Base-by-base conservation (phyloP, 495 filamentous ascomycete genomes). In the Podospora pseudocomata region DNA sequence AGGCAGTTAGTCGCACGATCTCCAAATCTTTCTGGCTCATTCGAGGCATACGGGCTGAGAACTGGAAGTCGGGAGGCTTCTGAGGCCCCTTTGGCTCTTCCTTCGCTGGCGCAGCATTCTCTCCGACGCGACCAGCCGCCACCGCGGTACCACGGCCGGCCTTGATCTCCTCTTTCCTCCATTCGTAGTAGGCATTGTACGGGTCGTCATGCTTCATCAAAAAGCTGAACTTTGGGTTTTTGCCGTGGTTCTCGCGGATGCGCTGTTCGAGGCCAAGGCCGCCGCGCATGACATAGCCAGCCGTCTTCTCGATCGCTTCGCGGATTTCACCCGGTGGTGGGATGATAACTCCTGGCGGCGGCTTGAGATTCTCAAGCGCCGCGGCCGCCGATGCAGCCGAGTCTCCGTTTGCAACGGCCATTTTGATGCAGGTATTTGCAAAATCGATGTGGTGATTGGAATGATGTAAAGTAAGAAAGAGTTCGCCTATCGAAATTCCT, bases 1-100 rank as follows among this genome's bases (percentile, higher is more conserved):
- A 79, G 28, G 95, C 96, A 30, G 95, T 97, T 73, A 96, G 82
- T 71, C 89, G 89, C 67, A 99, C 88, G 65, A 98, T 90, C 68
- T 98, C 96, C 69, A 98, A 83, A 86, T 99, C 95, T 79, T 95
- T 90, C 69, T 96, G 92, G 81, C 87, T 94, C 81, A 98, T 97
- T 73, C 91, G 97, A 68, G 95, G 95, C 93, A 98, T 97, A 74
- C 94, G 89, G 67, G 95, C 94, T 62, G 92, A 96, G 81, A 98
- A 99, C 72, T 92, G 86, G 75, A 96, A 98, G 72, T 93, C 88
- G 39, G 92, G 86, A n/a, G 95, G 96, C 74, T 93, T 88, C 27
- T 87, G 85, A 18, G 95, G 96, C 59, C 94, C 95, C 80, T 90
- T 86, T 60, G 91, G 89, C 75, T 90, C 90, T 75, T 89, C 87